Percentiles rank a stretch among this genome's conserved stretches.
These are phyloP conservation scores for Plasmodium adleri DNA, from an alignment of 169 alveolate species.

Conservation along the genomic window DNA sequence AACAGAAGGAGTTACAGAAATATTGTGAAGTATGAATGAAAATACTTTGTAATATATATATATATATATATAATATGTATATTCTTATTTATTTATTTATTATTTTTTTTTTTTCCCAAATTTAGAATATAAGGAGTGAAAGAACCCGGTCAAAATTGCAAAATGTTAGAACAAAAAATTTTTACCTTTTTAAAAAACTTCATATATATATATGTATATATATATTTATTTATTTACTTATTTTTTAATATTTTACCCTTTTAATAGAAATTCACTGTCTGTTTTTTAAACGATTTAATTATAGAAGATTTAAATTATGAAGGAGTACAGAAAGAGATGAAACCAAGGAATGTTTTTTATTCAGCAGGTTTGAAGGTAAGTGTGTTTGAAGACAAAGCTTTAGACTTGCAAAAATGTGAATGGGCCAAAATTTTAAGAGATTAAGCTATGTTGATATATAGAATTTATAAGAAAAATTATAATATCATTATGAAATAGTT, in stretches of 20 bases:
- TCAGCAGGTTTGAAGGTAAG: slow-evolving; percentile 70
- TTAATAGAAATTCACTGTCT: slow-evolving; percentile 57
- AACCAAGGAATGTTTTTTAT: slow-evolving; percentile 54
- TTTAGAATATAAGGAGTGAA: slow-evolving; percentile 65
- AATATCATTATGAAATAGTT: too few species aligned
- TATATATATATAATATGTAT: slow-evolving; percentile 3
- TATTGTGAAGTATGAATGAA: slow-evolving; percentile 58
- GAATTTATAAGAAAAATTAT: too few species aligned
- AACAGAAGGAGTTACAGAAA: slow-evolving; percentile 58
- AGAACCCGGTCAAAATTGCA: slow-evolving; percentile 60
- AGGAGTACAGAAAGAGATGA: slow-evolving; percentile 37
- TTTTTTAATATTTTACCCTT: neutral
- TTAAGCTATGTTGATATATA: neutral
- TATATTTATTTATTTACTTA: neutral
- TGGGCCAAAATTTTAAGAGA: slow-evolving; percentile 76
- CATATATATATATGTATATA: neutral
- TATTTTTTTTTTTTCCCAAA: slow-evolving; percentile 1
- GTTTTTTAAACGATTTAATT: slow-evolving; percentile 67
- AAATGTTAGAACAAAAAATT: slow-evolving; percentile 14
- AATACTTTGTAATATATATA: neutral
- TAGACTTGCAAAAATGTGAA: slow-evolving; percentile 73
- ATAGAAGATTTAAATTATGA: slow-evolving; percentile 77
- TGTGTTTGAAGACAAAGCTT: slow-evolving; percentile 74
- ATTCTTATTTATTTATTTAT: neutral
- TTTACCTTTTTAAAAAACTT: slow-evolving; percentile 5